These are phyloP conservation scores for Logfia minima DNA, from an alignment of 129 eudicot genomes.

Conservation along the genomic window DNA sequence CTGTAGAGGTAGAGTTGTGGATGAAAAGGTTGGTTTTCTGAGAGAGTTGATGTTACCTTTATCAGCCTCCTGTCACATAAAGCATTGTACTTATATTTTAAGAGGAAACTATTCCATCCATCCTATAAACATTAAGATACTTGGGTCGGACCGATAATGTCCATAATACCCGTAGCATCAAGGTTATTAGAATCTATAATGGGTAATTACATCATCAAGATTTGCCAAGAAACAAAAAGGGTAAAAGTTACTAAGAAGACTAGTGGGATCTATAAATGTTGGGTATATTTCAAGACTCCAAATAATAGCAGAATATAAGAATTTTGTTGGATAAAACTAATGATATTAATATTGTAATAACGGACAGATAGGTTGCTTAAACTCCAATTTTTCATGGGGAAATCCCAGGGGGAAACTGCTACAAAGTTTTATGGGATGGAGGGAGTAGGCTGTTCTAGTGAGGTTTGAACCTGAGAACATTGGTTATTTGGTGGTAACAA, in stretches of 20 bases:
- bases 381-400: background rate
- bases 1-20: conserved; percentile 93
- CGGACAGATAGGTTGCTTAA: background rate
- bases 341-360: background rate
- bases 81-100: conserved; percentile 1
- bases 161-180: background rate
- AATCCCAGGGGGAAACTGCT: background rate
- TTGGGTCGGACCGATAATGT: background rate
- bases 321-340: no score
- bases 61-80: conserved; percentile 55
- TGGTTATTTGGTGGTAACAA: background rate
- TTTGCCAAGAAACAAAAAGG: background rate
- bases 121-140: background rate
- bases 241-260: no score
- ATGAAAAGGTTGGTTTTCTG: conserved; percentile 55
- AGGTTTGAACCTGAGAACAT: background rate
- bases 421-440: background rate
- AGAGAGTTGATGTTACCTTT: conserved; percentile 48
- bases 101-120: background rate
- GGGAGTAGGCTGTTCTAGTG: background rate
- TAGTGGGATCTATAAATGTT: no score
- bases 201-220: background rate
- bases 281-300: no score
- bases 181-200: background rate
- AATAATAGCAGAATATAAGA: no score